A percentile compares a stretch with the other conserved stretches of the same genome.
Conservation (phyloP, 1,284 basidiomycete genomes). For the Papiliotrema nemorosa region DNA sequence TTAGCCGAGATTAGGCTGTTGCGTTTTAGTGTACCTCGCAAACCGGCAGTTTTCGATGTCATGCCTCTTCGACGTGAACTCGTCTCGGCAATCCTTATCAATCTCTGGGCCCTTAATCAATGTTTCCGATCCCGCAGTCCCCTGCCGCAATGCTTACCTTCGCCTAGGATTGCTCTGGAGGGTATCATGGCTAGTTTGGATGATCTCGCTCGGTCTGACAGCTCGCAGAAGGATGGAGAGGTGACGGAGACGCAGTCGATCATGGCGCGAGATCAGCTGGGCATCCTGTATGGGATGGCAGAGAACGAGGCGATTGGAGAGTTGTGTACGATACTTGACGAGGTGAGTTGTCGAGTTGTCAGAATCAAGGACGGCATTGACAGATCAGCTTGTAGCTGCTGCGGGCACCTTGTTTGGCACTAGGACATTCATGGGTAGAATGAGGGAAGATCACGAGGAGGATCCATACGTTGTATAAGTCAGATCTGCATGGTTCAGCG, state of each 20-base stretch:
- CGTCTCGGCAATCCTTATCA: slow-evolving; percentile 49
- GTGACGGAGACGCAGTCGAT: background rate
- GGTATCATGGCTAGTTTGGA: slow-evolving; percentile 44
- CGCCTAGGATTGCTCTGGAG: slow-evolving; percentile 44
- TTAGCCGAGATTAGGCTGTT: slow-evolving; percentile 48
- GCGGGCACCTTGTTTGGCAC: slow-evolving; percentile 45
- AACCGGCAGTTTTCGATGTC: slow-evolving; percentile 51
- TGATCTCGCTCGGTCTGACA: slow-evolving; percentile 29
- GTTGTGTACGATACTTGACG: slow-evolving; percentile 43
- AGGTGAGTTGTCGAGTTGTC: slow-evolving; percentile 26
- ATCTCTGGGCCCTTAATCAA: slow-evolving; percentile 50
- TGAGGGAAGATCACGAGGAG: no score
- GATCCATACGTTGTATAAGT: no score
- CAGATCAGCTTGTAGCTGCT: slow-evolving; percentile 36
- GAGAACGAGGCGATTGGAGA: slow-evolving; percentile 48
- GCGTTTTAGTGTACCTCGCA: slow-evolving; percentile 45
- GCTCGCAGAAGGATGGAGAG: background rate
- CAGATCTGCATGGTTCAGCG: no score
- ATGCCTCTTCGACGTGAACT: slow-evolving; percentile 51
- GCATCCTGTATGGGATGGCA: slow-evolving; percentile 47
- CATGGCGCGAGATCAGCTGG: slow-evolving; percentile 28
- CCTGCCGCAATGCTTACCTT: slow-evolving; percentile 53
- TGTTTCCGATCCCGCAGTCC: slow-evolving; percentile 50
- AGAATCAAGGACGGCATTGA: background rate
- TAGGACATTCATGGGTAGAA: slow-evolving; percentile 30